Percentiles rank a stretch among this genome's conserved stretches.
phyloP scores from a whole-genome alignment of 1,284 basidiomycete genomes.

The Leccinum pseudoinsigne region DNA sequence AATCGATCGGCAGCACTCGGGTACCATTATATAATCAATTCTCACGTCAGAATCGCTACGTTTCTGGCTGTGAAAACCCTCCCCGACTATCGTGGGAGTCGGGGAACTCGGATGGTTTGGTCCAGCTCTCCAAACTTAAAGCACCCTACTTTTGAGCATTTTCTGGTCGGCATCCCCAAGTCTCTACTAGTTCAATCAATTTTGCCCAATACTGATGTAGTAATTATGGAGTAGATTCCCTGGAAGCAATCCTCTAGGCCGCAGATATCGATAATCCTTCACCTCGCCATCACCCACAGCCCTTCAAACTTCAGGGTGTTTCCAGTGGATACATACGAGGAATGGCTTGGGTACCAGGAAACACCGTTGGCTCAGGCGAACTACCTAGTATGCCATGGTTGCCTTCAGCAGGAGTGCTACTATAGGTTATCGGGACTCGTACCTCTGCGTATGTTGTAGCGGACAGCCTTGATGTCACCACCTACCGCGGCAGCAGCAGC shows the following conservation, averaged over 20 bases:
- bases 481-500: not conserved
- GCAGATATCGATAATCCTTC: not conserved
- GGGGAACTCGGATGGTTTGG: no score
- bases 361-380: not conserved
- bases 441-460: not conserved
- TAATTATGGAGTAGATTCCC: not conserved
- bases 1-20: no score
- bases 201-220: not conserved
- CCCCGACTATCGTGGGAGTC: no score
- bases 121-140: no score
- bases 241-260: not conserved
- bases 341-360: not conserved
- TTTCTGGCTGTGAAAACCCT: no score
- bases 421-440: not conserved
- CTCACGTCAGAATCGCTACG: no score
- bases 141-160: no score
- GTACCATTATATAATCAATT: no score
- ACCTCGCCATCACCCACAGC: not conserved
- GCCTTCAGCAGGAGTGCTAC: not conserved
- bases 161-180: no score
- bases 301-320: not conserved
- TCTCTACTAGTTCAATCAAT: no score
- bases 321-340: not conserved
- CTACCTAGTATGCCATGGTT: not conserved
- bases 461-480: not conserved